Conservation (phyloP, 2,329 filamentous ascomycete species). For the Arachnomyces sp. region DNA sequence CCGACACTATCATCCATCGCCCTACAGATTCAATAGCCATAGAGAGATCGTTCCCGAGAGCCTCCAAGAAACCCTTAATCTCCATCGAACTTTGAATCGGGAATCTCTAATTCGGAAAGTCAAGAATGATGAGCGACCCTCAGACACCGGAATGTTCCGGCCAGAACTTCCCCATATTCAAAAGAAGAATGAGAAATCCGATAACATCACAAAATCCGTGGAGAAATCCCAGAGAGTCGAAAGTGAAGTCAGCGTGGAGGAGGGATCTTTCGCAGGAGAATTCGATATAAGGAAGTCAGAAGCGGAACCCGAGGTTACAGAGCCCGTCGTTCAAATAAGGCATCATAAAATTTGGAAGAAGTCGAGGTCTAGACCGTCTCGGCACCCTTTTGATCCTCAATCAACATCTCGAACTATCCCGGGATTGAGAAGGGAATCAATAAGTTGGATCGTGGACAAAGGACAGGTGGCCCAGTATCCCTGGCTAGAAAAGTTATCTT, state of each 20-base stretch:
- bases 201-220: not conserved
- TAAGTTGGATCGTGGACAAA: constrained; percentile 10
- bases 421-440: not conserved
- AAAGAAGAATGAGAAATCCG: constrained; percentile 1
- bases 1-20: constrained; percentile 14
- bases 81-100: constrained; percentile 27
- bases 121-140: not conserved
- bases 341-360: too few relatives aligned
- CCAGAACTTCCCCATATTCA: not conserved
- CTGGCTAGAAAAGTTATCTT: constrained; percentile 28
- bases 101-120: constrained; percentile 18
- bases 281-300: too few relatives aligned
- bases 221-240: not conserved
- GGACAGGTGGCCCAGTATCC: constrained; percentile 18
- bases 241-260: not conserved
- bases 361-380: too few relatives aligned
- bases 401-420: too few relatives aligned
- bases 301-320: too few relatives aligned
- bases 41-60: constrained; percentile 18
- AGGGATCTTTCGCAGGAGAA: too few relatives aligned
- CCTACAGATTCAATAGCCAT: constrained; percentile 2
- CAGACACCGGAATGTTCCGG: not conserved
- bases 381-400: too few relatives aligned
- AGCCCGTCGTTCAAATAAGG: too few relatives aligned
- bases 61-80: constrained; percentile 26